Conservation (phyloP, 176 grass and related monocot genomes). For the Aegilops sharonensis region DNA sequence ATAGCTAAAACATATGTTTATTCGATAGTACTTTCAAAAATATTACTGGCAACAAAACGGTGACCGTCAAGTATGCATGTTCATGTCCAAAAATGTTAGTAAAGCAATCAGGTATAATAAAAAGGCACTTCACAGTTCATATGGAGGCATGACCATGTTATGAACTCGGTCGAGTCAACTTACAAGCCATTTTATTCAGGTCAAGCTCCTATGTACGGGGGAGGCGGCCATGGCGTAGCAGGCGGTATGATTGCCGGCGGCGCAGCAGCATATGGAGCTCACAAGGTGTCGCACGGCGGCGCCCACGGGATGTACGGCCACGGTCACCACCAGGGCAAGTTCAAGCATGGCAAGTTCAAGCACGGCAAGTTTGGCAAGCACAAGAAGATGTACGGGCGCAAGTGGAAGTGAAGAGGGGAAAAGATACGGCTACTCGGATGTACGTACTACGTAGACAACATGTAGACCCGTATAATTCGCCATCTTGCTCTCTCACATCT, state of each 20-base stretch:
- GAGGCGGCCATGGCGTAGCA: conserved; percentile 41
- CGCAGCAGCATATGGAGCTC: conserved; percentile 52
- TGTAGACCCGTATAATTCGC: neutral
- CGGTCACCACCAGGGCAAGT: conserved; percentile 37
- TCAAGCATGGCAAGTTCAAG: conserved; percentile 69
- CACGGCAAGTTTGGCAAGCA: conserved; percentile 58
- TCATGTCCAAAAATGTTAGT: too few relatives aligned
- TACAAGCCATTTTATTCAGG: neutral
- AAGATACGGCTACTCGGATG: neutral
- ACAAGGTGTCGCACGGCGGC: conserved; percentile 48
- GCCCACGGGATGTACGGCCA: conserved; percentile 40
- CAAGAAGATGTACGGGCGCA: conserved; percentile 48
- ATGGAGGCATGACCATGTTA: too few relatives aligned
- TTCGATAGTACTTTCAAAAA: too few relatives aligned
- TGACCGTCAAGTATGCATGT: too few relatives aligned
- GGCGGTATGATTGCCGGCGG: conserved; percentile 56
- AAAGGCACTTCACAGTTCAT: too few relatives aligned
- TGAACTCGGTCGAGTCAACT: neutral
- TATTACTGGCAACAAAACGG: too few relatives aligned
- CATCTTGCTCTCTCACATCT: neutral
- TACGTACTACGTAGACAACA: neutral
- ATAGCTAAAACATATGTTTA: too few relatives aligned
- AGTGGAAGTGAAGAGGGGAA: conserved; percentile 28
- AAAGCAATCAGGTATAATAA: too few relatives aligned
- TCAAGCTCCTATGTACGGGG: conserved; percentile 37